These are phyloP conservation scores for Rehmannia glutinosa DNA, from an alignment of 257 asterid species.

Conservation along the genomic window DNA sequence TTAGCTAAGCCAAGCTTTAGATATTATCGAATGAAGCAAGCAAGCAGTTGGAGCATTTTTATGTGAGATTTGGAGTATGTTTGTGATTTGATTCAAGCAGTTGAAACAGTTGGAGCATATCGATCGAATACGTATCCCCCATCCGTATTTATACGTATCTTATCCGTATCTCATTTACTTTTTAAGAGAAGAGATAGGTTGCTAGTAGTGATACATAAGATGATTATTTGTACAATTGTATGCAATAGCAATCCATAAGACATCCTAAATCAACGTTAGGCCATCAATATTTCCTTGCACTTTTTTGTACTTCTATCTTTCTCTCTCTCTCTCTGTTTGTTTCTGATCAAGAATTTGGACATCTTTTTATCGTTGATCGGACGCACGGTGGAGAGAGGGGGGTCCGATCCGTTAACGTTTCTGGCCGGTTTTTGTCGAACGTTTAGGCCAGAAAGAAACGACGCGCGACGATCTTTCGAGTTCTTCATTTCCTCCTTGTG, in stretches of 20 bases:
- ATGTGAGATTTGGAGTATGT: no score
- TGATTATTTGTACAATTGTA: background rate
- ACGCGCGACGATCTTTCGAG: slow-evolving; percentile 2
- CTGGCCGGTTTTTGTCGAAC: slow-evolving; percentile 22
- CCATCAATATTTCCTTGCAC: slow-evolving; percentile 11
- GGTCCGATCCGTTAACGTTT: slow-evolving; percentile 13
- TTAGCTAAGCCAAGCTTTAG: no score
- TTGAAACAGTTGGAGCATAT: no score
- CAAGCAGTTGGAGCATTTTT: no score
- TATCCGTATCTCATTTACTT: no score
- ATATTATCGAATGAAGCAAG: no score
- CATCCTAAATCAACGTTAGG: slow-evolving; percentile 21
- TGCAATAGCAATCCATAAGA: background rate
- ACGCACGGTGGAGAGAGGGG: slow-evolving; percentile 23
- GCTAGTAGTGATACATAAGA: no score
- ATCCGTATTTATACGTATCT: no score
- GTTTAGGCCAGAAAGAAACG: slow-evolving; percentile 29
- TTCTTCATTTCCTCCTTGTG: slow-evolving; percentile 16
- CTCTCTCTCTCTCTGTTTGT: slow-evolving; percentile 1
- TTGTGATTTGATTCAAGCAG: no score
- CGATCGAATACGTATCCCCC: no score
- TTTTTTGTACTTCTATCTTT: background rate
- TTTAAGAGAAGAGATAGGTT: no score
- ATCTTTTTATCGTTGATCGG: background rate
- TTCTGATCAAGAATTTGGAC: slow-evolving; percentile 7